phyloP scores from a whole-genome alignment of 2,329 filamentous ascomycete genomes.

The Claviceps monticola region DNA sequence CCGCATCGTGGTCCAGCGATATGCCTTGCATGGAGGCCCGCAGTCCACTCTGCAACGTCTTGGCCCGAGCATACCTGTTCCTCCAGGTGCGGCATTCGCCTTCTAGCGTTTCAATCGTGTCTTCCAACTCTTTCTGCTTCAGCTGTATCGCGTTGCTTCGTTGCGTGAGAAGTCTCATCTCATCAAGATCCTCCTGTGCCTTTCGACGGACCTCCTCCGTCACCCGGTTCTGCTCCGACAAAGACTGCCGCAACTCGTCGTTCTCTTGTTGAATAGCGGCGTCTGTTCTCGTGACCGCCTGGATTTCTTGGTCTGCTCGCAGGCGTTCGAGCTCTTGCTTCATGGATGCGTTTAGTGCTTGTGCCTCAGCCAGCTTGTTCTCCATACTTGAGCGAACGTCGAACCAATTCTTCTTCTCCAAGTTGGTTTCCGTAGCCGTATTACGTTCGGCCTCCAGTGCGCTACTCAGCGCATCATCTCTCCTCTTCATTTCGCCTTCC shows the following conservation, averaged over 20 bases:
- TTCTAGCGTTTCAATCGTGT: slow-evolving; percentile 63
- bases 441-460: slow-evolving; percentile 46
- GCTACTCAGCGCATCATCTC: slow-evolving; percentile 54
- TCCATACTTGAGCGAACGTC: slow-evolving; percentile 55
- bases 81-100: slow-evolving; percentile 82
- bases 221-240: slow-evolving; percentile 63
- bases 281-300: slow-evolving; percentile 24
- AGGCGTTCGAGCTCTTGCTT: slow-evolving; percentile 66
- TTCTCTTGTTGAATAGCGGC: slow-evolving; percentile 54
- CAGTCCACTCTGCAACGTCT: slow-evolving; percentile 72
- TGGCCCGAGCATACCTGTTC: slow-evolving; percentile 72
- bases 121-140: slow-evolving; percentile 64
- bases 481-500: slow-evolving; percentile 54
- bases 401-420: slow-evolving; percentile 59
- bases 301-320: slow-evolving; percentile 34
- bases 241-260: slow-evolving; percentile 47
- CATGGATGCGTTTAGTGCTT: slow-evolving; percentile 65
- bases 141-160: slow-evolving; percentile 68
- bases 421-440: slow-evolving; percentile 33
- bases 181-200: slow-evolving; percentile 67
- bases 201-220: slow-evolving; percentile 80
- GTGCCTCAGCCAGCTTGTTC: slow-evolving; percentile 57
- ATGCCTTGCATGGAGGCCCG: slow-evolving; percentile 70
- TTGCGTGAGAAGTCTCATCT: slow-evolving; percentile 79
- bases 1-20: slow-evolving; percentile 54